phyloP scores from a whole-genome alignment of 495 filamentous ascomycete species.

The Penicillium canariense region DNA sequence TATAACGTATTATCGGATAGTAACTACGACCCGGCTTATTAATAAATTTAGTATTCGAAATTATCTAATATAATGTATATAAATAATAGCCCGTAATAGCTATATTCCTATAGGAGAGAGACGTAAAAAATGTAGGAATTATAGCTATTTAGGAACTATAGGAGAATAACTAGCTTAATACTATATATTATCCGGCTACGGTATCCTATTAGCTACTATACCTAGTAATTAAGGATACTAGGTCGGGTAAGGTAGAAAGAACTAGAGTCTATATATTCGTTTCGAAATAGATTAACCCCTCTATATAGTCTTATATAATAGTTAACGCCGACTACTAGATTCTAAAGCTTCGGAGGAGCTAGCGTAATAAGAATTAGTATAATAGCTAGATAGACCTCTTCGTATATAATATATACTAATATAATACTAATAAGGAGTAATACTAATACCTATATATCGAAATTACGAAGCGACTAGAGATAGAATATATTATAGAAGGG shows the following conservation, averaged over 20 bases:
- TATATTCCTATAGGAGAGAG: slow-evolving; percentile 5
- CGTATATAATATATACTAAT: slow-evolving; percentile 13
- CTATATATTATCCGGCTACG: slow-evolving; percentile 1
- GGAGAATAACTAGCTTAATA: background rate
- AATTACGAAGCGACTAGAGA: background rate
- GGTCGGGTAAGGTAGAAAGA: background rate
- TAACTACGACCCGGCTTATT: background rate
- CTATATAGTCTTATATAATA: slow-evolving; percentile 2
- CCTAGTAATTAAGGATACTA: background rate
- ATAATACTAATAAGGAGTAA: background rate
- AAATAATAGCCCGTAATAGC: slow-evolving; percentile 7
- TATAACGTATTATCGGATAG: background rate
- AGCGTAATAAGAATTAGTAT: no score
- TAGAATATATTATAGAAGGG: slow-evolving; percentile 8
- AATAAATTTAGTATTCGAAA: slow-evolving; percentile 2
- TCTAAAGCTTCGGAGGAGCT: slow-evolving; percentile 1
- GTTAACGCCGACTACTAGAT: slow-evolving; percentile 3
- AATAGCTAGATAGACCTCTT: slow-evolving; percentile 5
- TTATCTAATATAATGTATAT: slow-evolving; percentile 9
- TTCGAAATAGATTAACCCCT: slow-evolving; percentile 4
- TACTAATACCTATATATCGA: background rate
- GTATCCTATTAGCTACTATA: slow-evolving; percentile 4
- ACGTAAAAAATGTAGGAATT: background rate
- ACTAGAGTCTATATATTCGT: background rate
- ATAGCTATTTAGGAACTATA: slow-evolving; percentile 3